Evolutionary conservation across 2,329 filamentous ascomycete genomes (phyloP), one percentile per base, ranked within the genome.

Genomic region (Plectosphaerella sp.): DNA sequence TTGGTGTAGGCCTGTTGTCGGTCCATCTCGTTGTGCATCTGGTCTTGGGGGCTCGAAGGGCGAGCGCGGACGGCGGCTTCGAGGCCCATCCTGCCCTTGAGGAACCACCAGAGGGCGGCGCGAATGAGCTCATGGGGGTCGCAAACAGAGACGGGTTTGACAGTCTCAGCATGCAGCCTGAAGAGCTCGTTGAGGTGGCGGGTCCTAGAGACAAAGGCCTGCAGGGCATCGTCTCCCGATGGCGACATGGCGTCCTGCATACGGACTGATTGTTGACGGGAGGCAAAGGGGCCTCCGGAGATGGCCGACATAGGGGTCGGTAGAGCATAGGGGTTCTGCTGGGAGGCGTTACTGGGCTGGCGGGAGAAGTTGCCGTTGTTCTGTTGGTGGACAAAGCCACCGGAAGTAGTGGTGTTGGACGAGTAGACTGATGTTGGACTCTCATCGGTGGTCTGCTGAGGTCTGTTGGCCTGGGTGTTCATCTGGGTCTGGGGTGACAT

Each of bases 41-140:
- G 73, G 9, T 70, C 73, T 55, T 83, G 78, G 5, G 79, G 74
- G 42, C 70, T 75, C 36, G 74, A 70, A 28, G 85, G 78, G 7
- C 82, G 79, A 49, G 83, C 84, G 54, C 89, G 80, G 46, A 95
- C 84, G 39, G 86, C 76, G 12, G 72, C 69, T 66, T 96, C 92
- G 49, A 96, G 76, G 10, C 85, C 84, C 62, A 86, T 82, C 55
- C 91, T 85, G 18, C 91, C 92, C 59, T 83, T 87, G 45, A 96
- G 65, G 62, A 96, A 95, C 92, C 92, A 97, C 92, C 92, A 97
- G 1, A 89, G 74, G 4, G 84, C 86, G 22, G 85, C 86, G 53
- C 89, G 80, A 10, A 87, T 76, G 73, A 92, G 87, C 54, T 91
- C 83, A 46, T 79, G 75, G 1, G 87, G 76, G 0, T 83, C 74